Base-by-base conservation (phyloP, 139 green algal genomes). In the Chlamydomonas schloesseri region DNA sequence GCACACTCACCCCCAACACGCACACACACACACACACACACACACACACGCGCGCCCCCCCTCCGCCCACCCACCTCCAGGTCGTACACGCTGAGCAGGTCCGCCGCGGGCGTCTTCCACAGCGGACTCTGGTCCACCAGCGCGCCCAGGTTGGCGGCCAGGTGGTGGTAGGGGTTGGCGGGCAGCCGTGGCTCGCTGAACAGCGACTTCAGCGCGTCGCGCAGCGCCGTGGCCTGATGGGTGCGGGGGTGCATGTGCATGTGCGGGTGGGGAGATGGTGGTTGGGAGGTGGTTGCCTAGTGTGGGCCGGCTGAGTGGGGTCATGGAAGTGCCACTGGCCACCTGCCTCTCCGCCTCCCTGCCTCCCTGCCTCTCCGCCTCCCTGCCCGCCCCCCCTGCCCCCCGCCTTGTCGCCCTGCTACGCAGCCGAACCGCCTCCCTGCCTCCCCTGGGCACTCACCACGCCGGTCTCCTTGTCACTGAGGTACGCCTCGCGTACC, bases 81-180 rank as follows among this genome's bases (percentile, higher is more conserved):
- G 31, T 91, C 83, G 62, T 92, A 91, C 11, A 73, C 89, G 65
- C 36, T 67, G 26, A 95, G 89, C 18, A 87, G 37, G 50, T 78
- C 92, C 5, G 89, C 47, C 33, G 65, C 47, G 3, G 79, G 47
- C 24, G 31, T 58, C 46, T 50, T 85, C 79, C 79, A 85, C 79
- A 85, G 64, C 31, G 24, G 46, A 4, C 29, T 53, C 65, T 85
- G 79, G 79, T 84, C 78, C 62, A 84, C 78, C 64, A 42, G 64
- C 18, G 64, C n/a, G 64, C 13, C n/a, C n/a, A 37, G n/a, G 9
- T 18, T 89, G 72, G 26, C 90, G 69, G 90, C 90, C 46, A 95
- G 81, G 76, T 89, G 91, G 85, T 90, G 88, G 78, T 91, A 94
- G 36, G 92, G 92, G 84, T 93, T 94, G 88, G 89, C 86, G 26